Evolutionary conservation across 441 rosid genomes (phyloP), one percentile per base, ranked within the genome.

Genomic region (Euphorbia neoarborescens): DNA sequence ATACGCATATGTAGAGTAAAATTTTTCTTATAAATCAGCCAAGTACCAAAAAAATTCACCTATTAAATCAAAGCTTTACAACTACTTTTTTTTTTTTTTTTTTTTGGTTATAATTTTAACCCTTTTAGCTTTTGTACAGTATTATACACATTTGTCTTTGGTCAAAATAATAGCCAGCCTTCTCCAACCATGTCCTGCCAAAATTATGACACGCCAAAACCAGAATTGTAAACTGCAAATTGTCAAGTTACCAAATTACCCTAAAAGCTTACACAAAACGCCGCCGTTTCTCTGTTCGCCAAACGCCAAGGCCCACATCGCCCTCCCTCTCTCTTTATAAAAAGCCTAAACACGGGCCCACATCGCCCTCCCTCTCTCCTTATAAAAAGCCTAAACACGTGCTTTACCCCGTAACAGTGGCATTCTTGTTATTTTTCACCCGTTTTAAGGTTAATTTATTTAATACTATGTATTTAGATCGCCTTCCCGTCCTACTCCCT

Each of bases 341-440:
- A 75, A 79, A 77, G 82, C 81, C 75, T 66, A 81, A 81, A 82
- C 93, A 88, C 91, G 95, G 85, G 90, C 83, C 71, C 74, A 57
- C 50, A 0, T 0, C 59, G 19, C 60, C 37, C 44, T 28, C 9
- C 13, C 50, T 2, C 2, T 13, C 42, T 40, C 80, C 73, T 70
- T 81, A 75, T 73, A 64, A 63, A 75, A 79, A 77, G 82, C 81
- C 75, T 66, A 81, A 81, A 82, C 93, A 88, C 91, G 95, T 87
- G 90, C 83, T 71, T 15, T 8, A 42, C 79, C 80, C 83, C 86
- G 89, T 79, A 87, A 85, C 0, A 74, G 72, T 84, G 93, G 87
- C 78, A 74, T 44, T n/a, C 7, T 60, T 56, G 69, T 92, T 84
- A 76, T 79, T 75, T 78, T 8, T 8, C 5, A 0, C 1, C 0